Conservation (phyloP, 228 moss, liverwort and hornwort genomes). For the Sphagnum fallax region DNA sequence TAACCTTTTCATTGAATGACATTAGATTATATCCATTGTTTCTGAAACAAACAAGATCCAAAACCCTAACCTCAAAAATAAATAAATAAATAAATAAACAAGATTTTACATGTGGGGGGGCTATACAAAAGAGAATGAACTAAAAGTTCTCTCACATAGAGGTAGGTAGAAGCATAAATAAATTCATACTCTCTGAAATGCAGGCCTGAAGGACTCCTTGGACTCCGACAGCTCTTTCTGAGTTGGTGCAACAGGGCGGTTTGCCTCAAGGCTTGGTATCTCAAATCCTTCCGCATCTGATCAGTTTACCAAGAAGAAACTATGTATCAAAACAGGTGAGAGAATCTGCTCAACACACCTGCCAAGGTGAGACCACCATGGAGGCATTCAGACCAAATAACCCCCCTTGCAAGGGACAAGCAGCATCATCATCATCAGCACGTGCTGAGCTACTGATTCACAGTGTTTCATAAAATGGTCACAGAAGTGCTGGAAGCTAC, state of each 20-base stretch:
- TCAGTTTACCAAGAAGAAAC: no score
- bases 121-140: conserved; percentile 88
- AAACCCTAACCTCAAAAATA: not conserved
- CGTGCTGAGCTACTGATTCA: no score
- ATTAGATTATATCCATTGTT: not conserved
- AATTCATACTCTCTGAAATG: conserved; percentile 53
- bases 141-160: conserved; percentile 52
- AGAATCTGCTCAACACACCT: not conserved
- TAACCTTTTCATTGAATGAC: not conserved
- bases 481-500: no score
- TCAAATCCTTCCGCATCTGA: conserved; percentile 98
- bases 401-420: no score
- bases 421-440: no score
- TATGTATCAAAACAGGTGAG: no score
- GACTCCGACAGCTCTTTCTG: conserved; percentile 65
- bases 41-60: not conserved
- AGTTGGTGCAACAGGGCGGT: conserved; percentile 55
- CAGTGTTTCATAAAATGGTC: no score
- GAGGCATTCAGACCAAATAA: no score
- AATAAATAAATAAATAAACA: no score
- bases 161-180: not conserved
- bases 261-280: conserved; percentile 87
- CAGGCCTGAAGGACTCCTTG: conserved; percentile 50
- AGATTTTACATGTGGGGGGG: conserved; percentile 30
- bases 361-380: not conserved